Evolutionary conservation across 179 eudicot genomes (phyloP), one percentile per base, ranked within the genome.

Genomic region (Beta corolliflora): DNA sequence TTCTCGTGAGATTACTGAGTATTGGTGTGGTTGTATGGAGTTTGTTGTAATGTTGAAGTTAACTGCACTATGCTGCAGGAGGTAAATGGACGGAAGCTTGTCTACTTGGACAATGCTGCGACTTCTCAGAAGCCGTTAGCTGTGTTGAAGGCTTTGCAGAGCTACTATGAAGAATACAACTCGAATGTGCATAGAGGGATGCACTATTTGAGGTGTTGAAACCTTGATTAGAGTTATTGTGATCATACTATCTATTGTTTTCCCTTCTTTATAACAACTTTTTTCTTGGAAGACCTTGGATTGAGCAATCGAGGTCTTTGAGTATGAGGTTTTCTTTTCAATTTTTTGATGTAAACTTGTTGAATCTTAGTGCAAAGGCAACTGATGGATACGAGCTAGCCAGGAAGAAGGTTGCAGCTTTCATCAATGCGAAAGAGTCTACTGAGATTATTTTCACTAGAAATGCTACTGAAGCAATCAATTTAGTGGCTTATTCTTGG

Each of bases 401-500:
- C 16, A 91, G 99, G 73, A 91, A 89, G 77, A 96, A 96, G 87
- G 91, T 96, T 46, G 98, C 98, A 56, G 78, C 91, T 81, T 96
- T 96, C 84, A 86, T 96, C 79, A 93, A 94, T 77, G 98, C 99
- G n/a, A 81, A 88, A 31, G 94, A 94, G 53, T 77, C 92, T 69
- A 82, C 89, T 78, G 97, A 96, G 87, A 91, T 96, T 65, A 83
- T 96, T 71, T 96, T 96, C 86, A 96, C 99, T 10, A 92, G 91
- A 87, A 96, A 96, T 87, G 99, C 99, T 78, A 94, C 99, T 2
- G 99, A 96, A 85, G 99, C 98, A 66, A 96, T 96, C 86, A 96
- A 96, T 84, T 85, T 95, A 81, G 98, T 96, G 65, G 97, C 98
- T 66, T 86, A 94, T 82, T 92, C 98, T 11, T 96, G 99, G 99